A percentile compares a stretch with the other conserved stretches of the same genome.
Evolutionary conservation across 306 rosid species (phyloP).

Genomic region (Casuarina glauca): DNA sequence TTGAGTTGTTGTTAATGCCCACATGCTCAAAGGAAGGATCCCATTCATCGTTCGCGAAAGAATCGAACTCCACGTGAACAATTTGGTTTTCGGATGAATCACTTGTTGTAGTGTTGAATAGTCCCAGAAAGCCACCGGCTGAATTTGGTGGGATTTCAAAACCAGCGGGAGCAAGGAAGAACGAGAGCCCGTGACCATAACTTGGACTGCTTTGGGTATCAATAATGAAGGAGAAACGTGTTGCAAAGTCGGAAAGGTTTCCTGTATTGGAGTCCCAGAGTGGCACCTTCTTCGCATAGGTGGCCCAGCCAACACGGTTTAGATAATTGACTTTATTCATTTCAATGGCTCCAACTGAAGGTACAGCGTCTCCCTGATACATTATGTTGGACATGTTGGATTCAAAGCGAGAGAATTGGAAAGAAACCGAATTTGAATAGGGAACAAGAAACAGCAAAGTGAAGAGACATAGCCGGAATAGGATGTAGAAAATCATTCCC

Average conservation of each 20-base stretch:
- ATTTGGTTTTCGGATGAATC: no score
- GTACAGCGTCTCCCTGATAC: no score
- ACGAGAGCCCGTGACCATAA: constrained; percentile 62
- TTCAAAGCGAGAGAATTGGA: no score
- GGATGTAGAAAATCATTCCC: no score
- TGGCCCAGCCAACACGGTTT: constrained; percentile 38
- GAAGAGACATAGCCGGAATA: no score
- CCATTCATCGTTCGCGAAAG: not conserved
- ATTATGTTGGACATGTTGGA: no score
- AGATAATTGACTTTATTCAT: not conserved
- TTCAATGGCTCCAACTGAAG: not conserved
- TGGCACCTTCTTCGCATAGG: constrained; percentile 28
- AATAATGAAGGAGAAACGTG: constrained; percentile 36
- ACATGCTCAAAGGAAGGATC: constrained; percentile 31
- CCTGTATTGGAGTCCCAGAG: constrained; percentile 40
- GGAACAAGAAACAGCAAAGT: no score
- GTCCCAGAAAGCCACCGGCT: no score
- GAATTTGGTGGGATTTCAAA: no score
- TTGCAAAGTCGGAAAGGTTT: constrained; percentile 33
- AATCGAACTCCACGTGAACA: no score
- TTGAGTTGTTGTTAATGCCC: constrained; percentile 41
- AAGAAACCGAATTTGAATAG: no score
- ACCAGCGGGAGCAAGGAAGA: constrained; percentile 61
- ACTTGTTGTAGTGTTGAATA: no score
- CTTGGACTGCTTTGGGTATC: not conserved